These are phyloP conservation scores for Lippia alba DNA, from an alignment of 305 asterid species.

Conservation along the genomic window DNA sequence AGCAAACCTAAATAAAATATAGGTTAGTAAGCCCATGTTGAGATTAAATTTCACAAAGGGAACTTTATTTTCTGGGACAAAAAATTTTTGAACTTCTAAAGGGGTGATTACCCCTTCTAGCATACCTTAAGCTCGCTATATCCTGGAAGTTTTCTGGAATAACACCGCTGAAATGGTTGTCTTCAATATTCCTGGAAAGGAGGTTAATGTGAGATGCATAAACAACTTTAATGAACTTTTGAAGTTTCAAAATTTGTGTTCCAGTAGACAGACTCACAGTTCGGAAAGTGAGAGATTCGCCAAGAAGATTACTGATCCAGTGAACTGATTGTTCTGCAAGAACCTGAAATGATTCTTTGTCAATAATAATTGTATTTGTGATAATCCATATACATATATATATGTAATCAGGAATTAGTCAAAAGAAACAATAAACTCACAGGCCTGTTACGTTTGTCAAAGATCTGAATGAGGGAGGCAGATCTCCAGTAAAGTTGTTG, in stretches of 20 bases:
- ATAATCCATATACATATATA: not conserved
- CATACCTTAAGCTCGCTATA: conserved; percentile 75
- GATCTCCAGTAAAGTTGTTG: conserved; percentile 87
- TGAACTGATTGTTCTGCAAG: conserved; percentile 74
- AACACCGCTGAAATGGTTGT: conserved; percentile 91
- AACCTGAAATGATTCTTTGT: conserved; percentile 54
- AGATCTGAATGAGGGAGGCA: conserved; percentile 71
- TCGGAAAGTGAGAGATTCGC: conserved; percentile 69
- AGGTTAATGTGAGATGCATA: conserved; percentile 24
- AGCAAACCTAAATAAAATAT: conserved; percentile 60
- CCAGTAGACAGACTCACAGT: conserved; percentile 55
- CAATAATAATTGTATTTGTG: conserved; percentile 16
- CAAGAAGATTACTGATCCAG: conserved; percentile 82
- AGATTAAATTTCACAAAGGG: not conserved
- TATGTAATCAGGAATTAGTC: conserved; percentile 10
- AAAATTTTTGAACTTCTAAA: too few relatives aligned
- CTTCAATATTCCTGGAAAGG: conserved; percentile 78
- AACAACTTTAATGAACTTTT: conserved; percentile 26
- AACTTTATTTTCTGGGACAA: too few relatives aligned
- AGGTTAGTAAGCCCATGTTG: conserved; percentile 13
- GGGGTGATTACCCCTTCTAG: not conserved
- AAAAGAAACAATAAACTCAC: conserved; percentile 51
- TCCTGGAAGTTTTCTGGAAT: conserved; percentile 78
- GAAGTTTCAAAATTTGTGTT: conserved; percentile 6
- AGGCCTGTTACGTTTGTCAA: conserved; percentile 64